Conservation (phyloP, 2,329 filamentous ascomycete species). For the Clonostachys rosea region DNA sequence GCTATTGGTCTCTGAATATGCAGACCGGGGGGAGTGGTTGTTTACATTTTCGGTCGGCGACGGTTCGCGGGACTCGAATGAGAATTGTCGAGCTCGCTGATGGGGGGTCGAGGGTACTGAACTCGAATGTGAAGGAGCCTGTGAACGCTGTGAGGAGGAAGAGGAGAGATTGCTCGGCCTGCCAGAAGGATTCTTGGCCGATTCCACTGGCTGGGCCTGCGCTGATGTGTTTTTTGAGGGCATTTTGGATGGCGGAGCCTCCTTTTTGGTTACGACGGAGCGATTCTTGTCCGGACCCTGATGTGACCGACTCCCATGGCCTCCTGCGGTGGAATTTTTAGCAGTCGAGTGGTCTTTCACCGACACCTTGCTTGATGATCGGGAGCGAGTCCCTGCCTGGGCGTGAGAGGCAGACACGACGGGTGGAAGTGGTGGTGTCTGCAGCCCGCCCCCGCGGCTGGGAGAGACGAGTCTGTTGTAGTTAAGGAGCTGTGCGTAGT, state of each 20-base stretch:
- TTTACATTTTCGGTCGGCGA: conserved; percentile 68
- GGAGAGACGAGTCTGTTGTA: conserved; percentile 63
- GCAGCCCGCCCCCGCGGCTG: conserved; percentile 49
- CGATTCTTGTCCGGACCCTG: conserved; percentile 56
- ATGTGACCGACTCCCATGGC: conserved; percentile 61
- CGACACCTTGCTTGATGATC: conserved; percentile 56
- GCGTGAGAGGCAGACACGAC: conserved; percentile 50
- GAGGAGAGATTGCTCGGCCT: conserved; percentile 17
- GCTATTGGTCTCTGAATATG: conserved; percentile 83
- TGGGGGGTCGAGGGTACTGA: conserved; percentile 93
- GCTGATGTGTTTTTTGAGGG: conserved; percentile 25
- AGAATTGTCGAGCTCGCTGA: conserved; percentile 79
- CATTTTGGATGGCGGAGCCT: conserved; percentile 42
- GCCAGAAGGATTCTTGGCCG: conserved; percentile 19
- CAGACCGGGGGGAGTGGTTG: conserved; percentile 83
- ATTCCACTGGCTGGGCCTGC: conserved; percentile 26
- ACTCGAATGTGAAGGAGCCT: conserved; percentile 58
- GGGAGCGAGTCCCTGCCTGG: conserved; percentile 51
- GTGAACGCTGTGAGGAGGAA: conserved; percentile 10
- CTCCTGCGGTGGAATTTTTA: conserved; percentile 45
- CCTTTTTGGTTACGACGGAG: conserved; percentile 57
- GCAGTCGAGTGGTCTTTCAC: conserved; percentile 42
- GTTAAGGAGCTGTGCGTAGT: conserved; percentile 58
- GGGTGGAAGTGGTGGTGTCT: conserved; percentile 49
- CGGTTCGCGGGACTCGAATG: conserved; percentile 71